Evolutionary conservation across 1,284 basidiomycete species (phyloP).

Genomic region (Irpex rosettiformis): DNA sequence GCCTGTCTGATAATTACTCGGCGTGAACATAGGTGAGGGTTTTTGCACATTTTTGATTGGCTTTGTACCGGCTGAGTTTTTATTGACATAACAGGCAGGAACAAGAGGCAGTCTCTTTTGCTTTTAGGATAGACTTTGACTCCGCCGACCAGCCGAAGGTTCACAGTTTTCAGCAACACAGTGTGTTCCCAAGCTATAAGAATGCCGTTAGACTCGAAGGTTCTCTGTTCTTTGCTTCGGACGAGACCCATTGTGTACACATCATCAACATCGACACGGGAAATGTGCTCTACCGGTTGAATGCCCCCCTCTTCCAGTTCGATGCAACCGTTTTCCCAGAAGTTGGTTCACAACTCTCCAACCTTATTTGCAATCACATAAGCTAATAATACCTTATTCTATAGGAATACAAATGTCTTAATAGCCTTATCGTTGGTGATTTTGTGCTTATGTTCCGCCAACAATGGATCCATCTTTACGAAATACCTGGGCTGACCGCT

Average conservation of each 20-base stretch:
- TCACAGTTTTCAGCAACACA: constrained; percentile 14
- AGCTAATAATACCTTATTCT: constrained; percentile 27
- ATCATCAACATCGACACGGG: constrained; percentile 21
- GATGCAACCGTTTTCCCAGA: constrained; percentile 22
- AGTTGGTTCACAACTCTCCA: constrained; percentile 14
- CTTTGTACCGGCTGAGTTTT: background rate
- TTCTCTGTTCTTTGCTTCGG: constrained; percentile 18
- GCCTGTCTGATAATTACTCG: constrained; percentile 12
- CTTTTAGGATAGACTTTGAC: constrained; percentile 18
- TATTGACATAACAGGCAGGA: background rate
- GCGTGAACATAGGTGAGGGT: background rate
- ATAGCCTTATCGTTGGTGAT: constrained; percentile 35
- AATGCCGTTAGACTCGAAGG: constrained; percentile 22
- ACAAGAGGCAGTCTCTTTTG: background rate
- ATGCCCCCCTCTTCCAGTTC: constrained; percentile 18
- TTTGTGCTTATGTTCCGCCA: constrained; percentile 28
- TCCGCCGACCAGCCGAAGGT: background rate
- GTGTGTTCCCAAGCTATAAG: constrained; percentile 19
- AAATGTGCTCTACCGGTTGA: constrained; percentile 16
- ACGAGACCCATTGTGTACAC: constrained; percentile 18
- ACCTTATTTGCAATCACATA: constrained; percentile 29
- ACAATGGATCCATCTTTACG: constrained; percentile 27
- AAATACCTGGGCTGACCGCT: background rate
- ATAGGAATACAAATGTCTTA: constrained; percentile 24
- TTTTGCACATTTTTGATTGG: background rate